phyloP scores from a whole-genome alignment of 1,284 basidiomycete species.

The Tilletia horrida region DNA sequence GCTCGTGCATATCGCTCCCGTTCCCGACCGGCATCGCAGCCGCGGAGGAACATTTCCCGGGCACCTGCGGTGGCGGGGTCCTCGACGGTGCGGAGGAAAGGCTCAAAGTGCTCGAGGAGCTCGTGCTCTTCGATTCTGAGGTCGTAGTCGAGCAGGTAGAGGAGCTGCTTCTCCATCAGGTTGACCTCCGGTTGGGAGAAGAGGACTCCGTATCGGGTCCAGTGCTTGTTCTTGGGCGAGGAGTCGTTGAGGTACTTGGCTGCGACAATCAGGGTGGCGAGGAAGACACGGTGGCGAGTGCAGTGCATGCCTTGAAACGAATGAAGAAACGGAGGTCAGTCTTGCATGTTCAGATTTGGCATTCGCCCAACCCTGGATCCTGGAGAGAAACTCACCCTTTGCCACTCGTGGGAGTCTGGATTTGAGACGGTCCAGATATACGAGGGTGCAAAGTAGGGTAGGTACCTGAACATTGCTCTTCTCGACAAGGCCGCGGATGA shows the following conservation, averaged over 20 bases:
- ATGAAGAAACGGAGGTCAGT: conserved; percentile 56
- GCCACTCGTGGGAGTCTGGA: conserved; percentile 74
- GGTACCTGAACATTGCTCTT: conserved; percentile 86
- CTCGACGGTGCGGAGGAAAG: conserved; percentile 53
- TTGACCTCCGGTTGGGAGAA: conserved; percentile 71
- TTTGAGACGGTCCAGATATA: conserved; percentile 86
- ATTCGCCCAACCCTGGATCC: too few relatives aligned
- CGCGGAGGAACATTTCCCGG: conserved; percentile 52
- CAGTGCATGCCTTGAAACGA: conserved; percentile 66
- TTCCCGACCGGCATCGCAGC: conserved; percentile 51
- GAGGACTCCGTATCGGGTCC: conserved; percentile 65
- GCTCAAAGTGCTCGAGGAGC: conserved; percentile 50
- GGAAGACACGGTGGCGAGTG: conserved; percentile 89
- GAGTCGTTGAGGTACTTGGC: conserved; percentile 98
- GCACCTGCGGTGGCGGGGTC: conserved; percentile 48
- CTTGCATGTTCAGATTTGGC: too few relatives aligned
- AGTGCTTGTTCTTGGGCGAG: conserved; percentile 77
- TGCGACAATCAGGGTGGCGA: conserved; percentile 90
- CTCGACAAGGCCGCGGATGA: conserved; percentile 79
- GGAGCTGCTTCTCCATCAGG: conserved; percentile 84
- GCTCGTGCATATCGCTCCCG: conserved; percentile 51
- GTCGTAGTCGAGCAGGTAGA: conserved; percentile 55
- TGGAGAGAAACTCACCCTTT: conserved; percentile 64
- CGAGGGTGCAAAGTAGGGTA: conserved; percentile 83
- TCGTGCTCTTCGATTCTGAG: conserved; percentile 54